Evolutionary conservation across 2,329 filamentous ascomycete species (phyloP).

Genomic region (Emericellopsis cladophorae): DNA sequence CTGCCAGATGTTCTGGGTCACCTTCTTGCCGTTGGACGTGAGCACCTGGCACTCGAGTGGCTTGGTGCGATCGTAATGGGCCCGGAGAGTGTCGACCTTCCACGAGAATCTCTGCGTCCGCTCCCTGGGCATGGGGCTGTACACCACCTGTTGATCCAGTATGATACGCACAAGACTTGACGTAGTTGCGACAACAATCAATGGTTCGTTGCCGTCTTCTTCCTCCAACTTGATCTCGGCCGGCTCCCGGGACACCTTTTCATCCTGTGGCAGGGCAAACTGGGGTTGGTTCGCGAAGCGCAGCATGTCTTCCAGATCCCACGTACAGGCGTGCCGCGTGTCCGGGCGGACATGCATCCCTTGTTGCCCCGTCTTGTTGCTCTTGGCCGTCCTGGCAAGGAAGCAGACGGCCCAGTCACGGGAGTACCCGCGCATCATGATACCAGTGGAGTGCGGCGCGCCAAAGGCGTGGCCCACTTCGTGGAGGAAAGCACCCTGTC

Average conservation of each 20-base stretch:
- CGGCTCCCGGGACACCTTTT: constrained; percentile 10
- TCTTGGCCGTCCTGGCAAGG: constrained; percentile 16
- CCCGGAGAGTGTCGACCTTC: constrained; percentile 13
- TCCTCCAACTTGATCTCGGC: constrained; percentile 3
- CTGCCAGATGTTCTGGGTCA: constrained; percentile 18
- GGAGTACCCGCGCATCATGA: constrained; percentile 41
- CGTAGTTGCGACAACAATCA: constrained; percentile 9
- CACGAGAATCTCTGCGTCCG: constrained; percentile 7
- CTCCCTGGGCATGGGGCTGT: constrained; percentile 2
- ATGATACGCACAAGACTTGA: constrained; percentile 8
- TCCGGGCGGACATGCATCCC: constrained; percentile 10
- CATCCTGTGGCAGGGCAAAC: constrained; percentile 53
- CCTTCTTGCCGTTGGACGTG: constrained; percentile 26
- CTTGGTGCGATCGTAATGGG: constrained; percentile 14
- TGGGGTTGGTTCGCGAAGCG: constrained; percentile 57
- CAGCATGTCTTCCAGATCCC: constrained; percentile 56
- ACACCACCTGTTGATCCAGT: constrained; percentile 5
- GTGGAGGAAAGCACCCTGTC: constrained; percentile 60
- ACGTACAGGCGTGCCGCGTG: constrained; percentile 45
- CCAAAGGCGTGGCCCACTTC: constrained; percentile 61
- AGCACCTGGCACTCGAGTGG: constrained; percentile 19
- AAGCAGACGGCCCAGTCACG: constrained; percentile 29
- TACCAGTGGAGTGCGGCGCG: constrained; percentile 53
- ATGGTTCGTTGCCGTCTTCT: constrained; percentile 9
- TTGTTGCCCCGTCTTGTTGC: constrained; percentile 11